Conservation (phyloP, 305 asterid species). For the Lippia alba region DNA sequence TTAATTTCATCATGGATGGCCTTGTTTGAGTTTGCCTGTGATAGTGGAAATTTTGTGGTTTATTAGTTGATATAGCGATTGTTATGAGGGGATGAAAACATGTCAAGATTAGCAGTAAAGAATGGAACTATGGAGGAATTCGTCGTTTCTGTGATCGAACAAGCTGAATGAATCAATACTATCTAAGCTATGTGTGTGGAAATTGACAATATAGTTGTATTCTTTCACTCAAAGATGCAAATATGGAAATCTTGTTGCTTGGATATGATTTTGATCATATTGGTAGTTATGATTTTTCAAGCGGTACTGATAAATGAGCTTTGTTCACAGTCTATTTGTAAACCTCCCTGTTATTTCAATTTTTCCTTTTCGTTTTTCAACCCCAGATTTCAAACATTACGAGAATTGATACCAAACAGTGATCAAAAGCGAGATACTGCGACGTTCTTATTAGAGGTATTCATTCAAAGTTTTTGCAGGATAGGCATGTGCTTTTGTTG, state of each 20-base stretch:
- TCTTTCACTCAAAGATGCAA: neutral
- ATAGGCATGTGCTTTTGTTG: neutral
- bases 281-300: neutral
- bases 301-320: neutral
- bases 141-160: neutral
- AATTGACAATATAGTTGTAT: too few species aligned
- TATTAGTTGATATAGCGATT: neutral
- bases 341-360: constrained; percentile 1
- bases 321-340: neutral
- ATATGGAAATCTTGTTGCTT: neutral
- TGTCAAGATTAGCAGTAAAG: neutral
- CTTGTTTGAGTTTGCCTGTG: neutral
- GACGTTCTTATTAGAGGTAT: constrained; percentile 66
- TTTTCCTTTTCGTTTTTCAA: neutral
- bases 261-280: constrained; percentile 14
- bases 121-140: neutral
- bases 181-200: too few species aligned
- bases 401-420: constrained; percentile 71
- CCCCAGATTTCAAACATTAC: constrained; percentile 67
- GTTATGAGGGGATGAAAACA: neutral
- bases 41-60: too few species aligned
- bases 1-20: too few species aligned
- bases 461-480: neutral
- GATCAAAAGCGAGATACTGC: constrained; percentile 85
- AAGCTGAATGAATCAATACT: neutral